Evolutionary conservation across 768 basidiomycete species (phyloP), one percentile per base, ranked within the genome.

Genomic region (Collybia sp.): DNA sequence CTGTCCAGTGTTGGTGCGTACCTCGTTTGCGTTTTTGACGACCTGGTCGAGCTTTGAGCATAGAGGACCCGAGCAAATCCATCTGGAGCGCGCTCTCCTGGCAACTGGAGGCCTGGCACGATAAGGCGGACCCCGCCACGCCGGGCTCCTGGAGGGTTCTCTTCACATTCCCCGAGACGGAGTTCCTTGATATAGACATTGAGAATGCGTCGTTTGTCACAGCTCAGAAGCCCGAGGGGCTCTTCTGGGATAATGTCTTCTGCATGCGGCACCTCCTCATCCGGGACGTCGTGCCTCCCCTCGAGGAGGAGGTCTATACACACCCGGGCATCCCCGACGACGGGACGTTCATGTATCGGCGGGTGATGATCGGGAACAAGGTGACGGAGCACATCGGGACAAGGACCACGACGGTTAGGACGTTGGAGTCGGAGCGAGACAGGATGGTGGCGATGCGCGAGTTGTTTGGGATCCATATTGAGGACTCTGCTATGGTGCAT

Each of bases 161-260:
- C 12, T 63, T 56, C 40, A 44, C 57, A 9, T 66, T 68, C 45
- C 44, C 56, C 3, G 65, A 65, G 42, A 51, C 49, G n/a, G 65
- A 66, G 41, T 58, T 48, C 40, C 62, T 51, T 43, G 41, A 38
- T 2, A n/a, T 16, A 8, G 66, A 66, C 46, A 52, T 47, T 20
- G 30, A 45, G 10, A 56, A 53, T 40, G 58, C 51, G 10, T 62
- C 62, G 0, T 59, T 54, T 46, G 54, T 53, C 35, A 56, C 61
- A 3, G 58, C 51, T 25, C 47, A 31, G 12, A 54, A 49, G n/a
- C 54, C 54, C 0, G 40, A 30, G 12, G 51, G 49, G 12, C 34
- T 41, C n/a, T 62, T 67, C 48, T 54, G 53, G 43, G 52, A 57
- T 17, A 55, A 61, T 31, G 46, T 68, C 13, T 19, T 61, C 12